Conservation (phyloP, 441 rosid species). For the Populus hybrid region DNA sequence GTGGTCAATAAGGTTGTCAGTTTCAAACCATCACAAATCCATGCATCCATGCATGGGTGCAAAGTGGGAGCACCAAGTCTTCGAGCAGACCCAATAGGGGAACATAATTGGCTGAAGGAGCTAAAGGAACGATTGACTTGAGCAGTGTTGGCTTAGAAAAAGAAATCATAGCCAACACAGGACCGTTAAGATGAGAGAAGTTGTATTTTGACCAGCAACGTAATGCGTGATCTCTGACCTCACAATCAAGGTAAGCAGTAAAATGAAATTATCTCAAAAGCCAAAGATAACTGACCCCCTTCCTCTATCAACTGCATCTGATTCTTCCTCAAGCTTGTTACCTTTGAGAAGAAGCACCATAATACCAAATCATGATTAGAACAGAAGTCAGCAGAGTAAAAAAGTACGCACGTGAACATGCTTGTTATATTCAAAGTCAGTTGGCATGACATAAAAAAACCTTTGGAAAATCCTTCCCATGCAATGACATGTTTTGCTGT, state of each 20-base stretch:
- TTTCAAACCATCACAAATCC: not conserved
- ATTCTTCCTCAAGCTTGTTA: constrained; percentile 32
- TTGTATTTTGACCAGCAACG: not conserved
- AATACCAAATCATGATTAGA: constrained; percentile 17
- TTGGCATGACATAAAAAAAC: not conserved
- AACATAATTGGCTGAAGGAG: not conserved
- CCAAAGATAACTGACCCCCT: constrained; percentile 25
- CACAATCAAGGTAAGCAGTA: constrained; percentile 1
- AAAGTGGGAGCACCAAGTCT: not conserved
- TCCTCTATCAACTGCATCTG: constrained; percentile 17
- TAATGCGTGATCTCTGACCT: not conserved
- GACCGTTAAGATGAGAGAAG: not conserved
- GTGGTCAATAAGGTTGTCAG: not conserved
- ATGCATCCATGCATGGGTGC: not conserved
- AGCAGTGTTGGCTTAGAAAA: not conserved
- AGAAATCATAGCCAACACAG: not conserved
- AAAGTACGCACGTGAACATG: not conserved
- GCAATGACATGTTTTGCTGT: constrained; percentile 5
- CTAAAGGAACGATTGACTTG: not conserved
- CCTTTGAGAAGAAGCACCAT: constrained; percentile 27
- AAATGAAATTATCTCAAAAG: not conserved
- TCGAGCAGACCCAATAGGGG: not conserved
- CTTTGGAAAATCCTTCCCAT: constrained; percentile 1
- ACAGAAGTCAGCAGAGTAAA: not conserved
- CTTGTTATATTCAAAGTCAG: not conserved